Conservation (phyloP, 106 monocot species). For the Agapanthus africanus region DNA sequence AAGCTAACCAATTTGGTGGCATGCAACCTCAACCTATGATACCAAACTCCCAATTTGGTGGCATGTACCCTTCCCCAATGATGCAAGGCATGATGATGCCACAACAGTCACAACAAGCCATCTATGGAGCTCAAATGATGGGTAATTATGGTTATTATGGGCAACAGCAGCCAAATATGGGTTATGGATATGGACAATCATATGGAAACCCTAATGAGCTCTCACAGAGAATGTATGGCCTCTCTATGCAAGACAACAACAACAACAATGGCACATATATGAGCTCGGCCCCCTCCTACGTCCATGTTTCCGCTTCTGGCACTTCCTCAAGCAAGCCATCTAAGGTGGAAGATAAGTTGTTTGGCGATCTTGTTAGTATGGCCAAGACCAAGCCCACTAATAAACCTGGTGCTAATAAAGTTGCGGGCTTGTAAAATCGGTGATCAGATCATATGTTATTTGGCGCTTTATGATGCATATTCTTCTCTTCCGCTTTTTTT, state of each 20-base stretch:
- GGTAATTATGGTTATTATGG: slow-evolving; percentile 28
- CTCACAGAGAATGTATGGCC: slow-evolving; percentile 61
- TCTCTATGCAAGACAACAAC: slow-evolving; percentile 42
- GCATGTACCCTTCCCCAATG: slow-evolving; percentile 7
- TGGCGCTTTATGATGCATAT: not conserved
- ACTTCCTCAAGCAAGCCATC: slow-evolving; percentile 22
- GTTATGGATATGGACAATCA: slow-evolving; percentile 1
- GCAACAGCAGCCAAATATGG: slow-evolving; percentile 17
- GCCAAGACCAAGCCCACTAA: slow-evolving; percentile 45
- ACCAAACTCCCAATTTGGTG: slow-evolving; percentile 16
- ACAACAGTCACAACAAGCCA: slow-evolving; percentile 23
- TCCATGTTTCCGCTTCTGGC: slow-evolving; percentile 13
- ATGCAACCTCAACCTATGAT: slow-evolving; percentile 20
- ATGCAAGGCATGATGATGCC: slow-evolving; percentile 21
- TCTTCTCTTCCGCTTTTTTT: not conserved
- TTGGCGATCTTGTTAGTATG: slow-evolving; percentile 65
- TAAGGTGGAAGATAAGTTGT: slow-evolving; percentile 61
- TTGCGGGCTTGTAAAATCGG: slow-evolving; percentile 18
- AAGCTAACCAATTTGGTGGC: slow-evolving; percentile 14
- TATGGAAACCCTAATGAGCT: slow-evolving; percentile 28
- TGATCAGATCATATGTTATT: not conserved
- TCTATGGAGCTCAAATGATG: slow-evolving; percentile 31
- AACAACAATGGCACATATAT: not conserved
- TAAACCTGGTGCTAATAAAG: slow-evolving; percentile 19
- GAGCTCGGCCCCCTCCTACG: slow-evolving; percentile 6